Evolutionary conservation across 2,329 filamentous ascomycete genomes (phyloP), one percentile per base, ranked within the genome.

Genomic region (Colletotrichum musae): DNA sequence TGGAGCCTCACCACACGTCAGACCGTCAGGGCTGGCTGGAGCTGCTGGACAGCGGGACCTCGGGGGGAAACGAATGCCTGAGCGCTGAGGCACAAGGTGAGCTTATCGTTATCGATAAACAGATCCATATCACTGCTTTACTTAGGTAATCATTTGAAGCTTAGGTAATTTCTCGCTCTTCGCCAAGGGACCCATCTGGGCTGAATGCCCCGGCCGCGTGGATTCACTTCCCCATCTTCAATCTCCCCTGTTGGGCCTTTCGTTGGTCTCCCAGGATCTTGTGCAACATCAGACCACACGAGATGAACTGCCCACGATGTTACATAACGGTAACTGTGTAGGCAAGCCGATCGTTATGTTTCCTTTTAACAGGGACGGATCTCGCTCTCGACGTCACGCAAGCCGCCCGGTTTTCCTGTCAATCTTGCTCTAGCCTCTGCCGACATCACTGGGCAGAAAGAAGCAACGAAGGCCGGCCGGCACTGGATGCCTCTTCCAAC

Each of bases 1-100:
- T 67, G 61, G 57, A 60, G 51, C 48, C 43, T 59, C 61, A 69
- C 62, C 61, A 69, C 65, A 68, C 61, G 61, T 65, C 61, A 65
- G 66, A 54, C 41, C 62, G 61, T 65, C 61, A 65, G 66, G 61
- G 48, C 62, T 58, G 53, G 48, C 62, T 58, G 53, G 48, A 68
- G 61, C 48, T 67, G 54, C n/a, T 28, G 41, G 41, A 39, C 9
- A 52, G 58, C 63, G 58, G 58, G 47, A 52, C 64, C 26, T 57
- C 26, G 16, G 47, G 16, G 36, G 18, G 54, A 12, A 1, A 39
- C 32, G 9, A 1, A 1, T 61, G 67, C 67, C 67, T 70, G 56
- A 21, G 1, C 7, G 1, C 3, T 32, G 24, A 64, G 66, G 60
- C 56, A 51, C 0, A 2, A 16, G 2, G 2, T 1, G 12, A 50